Conservation (phyloP, 2,329 filamentous ascomycete genomes). For the Neofusicoccum sp. region DNA sequence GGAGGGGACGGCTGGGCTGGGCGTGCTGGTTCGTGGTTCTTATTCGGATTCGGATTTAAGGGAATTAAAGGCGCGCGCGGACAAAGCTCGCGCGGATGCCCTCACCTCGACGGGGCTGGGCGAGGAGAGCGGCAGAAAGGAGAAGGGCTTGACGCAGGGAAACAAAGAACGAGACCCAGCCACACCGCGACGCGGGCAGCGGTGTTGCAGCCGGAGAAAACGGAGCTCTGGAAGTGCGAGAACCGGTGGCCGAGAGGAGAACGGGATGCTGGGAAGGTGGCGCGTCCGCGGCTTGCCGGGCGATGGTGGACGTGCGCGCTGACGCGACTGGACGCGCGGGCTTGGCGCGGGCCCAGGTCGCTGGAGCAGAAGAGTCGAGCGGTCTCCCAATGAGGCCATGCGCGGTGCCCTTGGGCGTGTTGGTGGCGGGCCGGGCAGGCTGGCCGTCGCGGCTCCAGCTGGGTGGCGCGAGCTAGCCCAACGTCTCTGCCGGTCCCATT, state of each 20-base stretch:
- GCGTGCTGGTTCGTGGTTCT: neutral
- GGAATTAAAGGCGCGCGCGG: neutral
- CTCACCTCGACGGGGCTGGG: neutral
- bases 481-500: neutral
- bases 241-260: neutral
- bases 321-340: constrained; percentile 9
- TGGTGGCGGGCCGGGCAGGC: constrained; percentile 6
- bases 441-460: neutral
- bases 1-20: neutral
- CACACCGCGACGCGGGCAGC: neutral
- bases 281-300: constrained; percentile 2
- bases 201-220: neutral
- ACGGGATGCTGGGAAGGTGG: constrained; percentile 2
- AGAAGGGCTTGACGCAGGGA: neutral
- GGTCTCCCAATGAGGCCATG: constrained; percentile 1
- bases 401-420: neutral
- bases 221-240: neutral
- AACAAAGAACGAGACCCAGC: neutral
- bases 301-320: constrained; percentile 4
- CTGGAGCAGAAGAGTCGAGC: neutral
- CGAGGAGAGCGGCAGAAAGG: neutral
- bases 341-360: constrained; percentile 2
- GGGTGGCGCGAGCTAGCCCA: constrained; percentile 1
- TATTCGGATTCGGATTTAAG: constrained; percentile 5
- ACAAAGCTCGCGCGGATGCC: neutral